These are phyloP conservation scores for Globisporangium solare DNA, from an alignment of 352 stramenopile species.

Conservation along the genomic window DNA sequence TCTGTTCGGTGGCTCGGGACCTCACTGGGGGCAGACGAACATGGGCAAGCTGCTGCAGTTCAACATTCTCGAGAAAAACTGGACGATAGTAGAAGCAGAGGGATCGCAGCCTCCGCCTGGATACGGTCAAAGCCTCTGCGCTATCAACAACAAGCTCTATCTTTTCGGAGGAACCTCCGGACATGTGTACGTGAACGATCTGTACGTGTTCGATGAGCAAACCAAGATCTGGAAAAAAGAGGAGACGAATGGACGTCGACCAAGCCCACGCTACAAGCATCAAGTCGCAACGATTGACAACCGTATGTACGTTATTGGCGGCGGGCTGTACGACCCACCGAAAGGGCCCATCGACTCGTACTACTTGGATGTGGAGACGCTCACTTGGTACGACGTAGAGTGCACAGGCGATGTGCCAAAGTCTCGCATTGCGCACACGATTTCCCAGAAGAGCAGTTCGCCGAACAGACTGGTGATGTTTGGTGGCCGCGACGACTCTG, in stretches of 20 bases:
- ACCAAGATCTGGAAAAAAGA: slow-evolving; percentile 71
- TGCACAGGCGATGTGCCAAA: slow-evolving; percentile 57
- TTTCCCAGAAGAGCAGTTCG: slow-evolving; percentile 47
- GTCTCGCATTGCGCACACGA: slow-evolving; percentile 78
- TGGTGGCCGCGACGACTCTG: slow-evolving; percentile 69
- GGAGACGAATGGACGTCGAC: slow-evolving; percentile 51
- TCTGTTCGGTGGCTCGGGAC: slow-evolving; percentile 68
- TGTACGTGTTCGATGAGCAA: slow-evolving; percentile 78
- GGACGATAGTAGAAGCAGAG: slow-evolving; percentile 70
- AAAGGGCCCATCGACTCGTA: slow-evolving; percentile 78
- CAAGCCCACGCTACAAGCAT: slow-evolving; percentile 81
- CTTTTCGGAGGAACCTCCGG: slow-evolving; percentile 78
- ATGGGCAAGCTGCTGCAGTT: slow-evolving; percentile 85
- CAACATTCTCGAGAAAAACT: slow-evolving; percentile 71
- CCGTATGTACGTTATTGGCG: slow-evolving; percentile 77
- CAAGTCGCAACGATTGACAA: slow-evolving; percentile 64
- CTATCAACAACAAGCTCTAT: slow-evolving; percentile 78
- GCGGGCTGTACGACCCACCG: slow-evolving; percentile 74
- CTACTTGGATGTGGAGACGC: slow-evolving; percentile 70
- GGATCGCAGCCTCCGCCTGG: slow-evolving; percentile 61
- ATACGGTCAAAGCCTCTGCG: slow-evolving; percentile 73
- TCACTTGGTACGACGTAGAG: slow-evolving; percentile 59
- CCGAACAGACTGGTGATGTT: slow-evolving; percentile 68
- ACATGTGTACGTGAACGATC: slow-evolving; percentile 81
- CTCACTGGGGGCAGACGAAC: slow-evolving; percentile 83